These are phyloP conservation scores for Eremothecium cymbalariae DNA, from an alignment of 1,139 yeast species.

Conservation along the genomic window DNA sequence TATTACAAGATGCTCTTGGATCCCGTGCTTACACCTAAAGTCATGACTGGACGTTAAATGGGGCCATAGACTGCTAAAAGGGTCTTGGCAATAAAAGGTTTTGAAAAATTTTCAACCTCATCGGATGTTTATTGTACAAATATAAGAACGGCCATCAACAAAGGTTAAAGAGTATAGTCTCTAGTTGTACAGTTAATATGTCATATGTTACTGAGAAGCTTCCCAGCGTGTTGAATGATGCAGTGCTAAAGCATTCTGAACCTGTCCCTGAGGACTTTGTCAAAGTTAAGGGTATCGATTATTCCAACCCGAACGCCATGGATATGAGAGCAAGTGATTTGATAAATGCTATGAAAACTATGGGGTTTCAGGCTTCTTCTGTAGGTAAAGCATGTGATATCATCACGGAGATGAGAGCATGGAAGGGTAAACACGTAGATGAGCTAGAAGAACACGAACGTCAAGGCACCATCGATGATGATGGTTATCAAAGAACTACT, in stretches of 20 bases:
- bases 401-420: slow-evolving; percentile 79
- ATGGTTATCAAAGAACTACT: slow-evolving; percentile 78
- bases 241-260: slow-evolving; percentile 78
- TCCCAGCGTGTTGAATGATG: slow-evolving; percentile 72
- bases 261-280: slow-evolving; percentile 77
- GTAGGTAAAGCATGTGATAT: slow-evolving; percentile 84
- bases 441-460: slow-evolving; percentile 60
- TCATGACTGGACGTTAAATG: no score
- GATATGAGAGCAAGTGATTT: slow-evolving; percentile 74
- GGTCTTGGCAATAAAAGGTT: no score
- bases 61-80: no score
- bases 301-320: slow-evolving; percentile 58
- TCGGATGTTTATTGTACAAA: no score
- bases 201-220: slow-evolving; percentile 34
- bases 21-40: no score
- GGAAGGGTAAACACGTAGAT: slow-evolving; percentile 75
- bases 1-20: no score
- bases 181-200: slow-evolving; percentile 16
- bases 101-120: slow-evolving; percentile 4
- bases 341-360: slow-evolving; percentile 71
- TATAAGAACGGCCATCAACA: neutral
- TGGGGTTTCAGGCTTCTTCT: slow-evolving; percentile 98
- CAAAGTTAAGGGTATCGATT: slow-evolving; percentile 81
- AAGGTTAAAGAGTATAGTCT: neutral
- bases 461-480: slow-evolving; percentile 71